Conservation (phyloP, 768 basidiomycete genomes). For the Collybia mongolica region DNA sequence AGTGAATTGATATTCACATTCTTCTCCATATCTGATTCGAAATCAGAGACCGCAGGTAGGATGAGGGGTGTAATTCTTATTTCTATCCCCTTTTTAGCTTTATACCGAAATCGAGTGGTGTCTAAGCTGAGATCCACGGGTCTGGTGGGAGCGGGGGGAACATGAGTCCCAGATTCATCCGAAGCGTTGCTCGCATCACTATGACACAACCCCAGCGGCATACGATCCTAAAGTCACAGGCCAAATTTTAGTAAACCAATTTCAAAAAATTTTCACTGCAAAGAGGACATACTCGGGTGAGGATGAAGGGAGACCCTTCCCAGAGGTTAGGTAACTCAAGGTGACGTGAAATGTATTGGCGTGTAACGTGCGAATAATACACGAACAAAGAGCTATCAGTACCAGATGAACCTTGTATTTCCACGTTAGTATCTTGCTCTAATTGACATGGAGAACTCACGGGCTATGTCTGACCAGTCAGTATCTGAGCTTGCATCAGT, state of each 20-base stretch:
- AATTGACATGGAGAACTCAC: conserved; percentile 25
- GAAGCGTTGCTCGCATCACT: neutral
- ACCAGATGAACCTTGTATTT: conserved; percentile 15
- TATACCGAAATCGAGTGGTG: conserved; percentile 40
- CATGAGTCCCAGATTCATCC: conserved; percentile 1
- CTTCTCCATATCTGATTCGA: conserved; percentile 47
- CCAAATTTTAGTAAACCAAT: neutral
- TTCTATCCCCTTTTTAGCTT: conserved; percentile 32
- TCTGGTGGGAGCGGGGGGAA: neutral
- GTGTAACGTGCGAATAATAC: conserved; percentile 48
- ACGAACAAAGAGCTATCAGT: conserved; percentile 28
- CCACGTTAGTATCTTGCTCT: neutral
- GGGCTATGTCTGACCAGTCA: conserved; percentile 43
- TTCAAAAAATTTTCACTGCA: neutral
- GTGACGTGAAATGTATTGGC: conserved; percentile 41
- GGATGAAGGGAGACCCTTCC: conserved; percentile 46
- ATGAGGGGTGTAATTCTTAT: conserved; percentile 58
- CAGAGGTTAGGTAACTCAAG: conserved; percentile 37
- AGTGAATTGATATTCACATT: conserved; percentile 30
- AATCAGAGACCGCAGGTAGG: conserved; percentile 34
- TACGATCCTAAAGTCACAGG: conserved; percentile 20
- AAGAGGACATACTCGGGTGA: conserved; percentile 37
- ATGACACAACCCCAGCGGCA: conserved; percentile 10
- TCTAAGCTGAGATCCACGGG: conserved; percentile 18
- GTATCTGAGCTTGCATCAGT: conserved; percentile 54